phyloP scores from a whole-genome alignment of 495 filamentous ascomycete genomes.

The Penicillium robsamsonii region DNA sequence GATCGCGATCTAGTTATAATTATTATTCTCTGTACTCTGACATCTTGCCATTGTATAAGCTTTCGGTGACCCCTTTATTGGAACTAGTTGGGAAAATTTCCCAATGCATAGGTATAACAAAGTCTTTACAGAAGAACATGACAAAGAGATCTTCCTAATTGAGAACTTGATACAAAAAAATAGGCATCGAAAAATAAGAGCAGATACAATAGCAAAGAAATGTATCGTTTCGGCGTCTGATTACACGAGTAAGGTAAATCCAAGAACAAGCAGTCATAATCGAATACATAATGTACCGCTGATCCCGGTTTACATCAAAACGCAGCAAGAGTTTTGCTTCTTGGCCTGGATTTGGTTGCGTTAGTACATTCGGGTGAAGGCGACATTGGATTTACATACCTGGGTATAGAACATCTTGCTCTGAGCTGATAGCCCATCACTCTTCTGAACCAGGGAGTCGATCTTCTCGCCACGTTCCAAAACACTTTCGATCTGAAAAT shows the following conservation, averaged over 20 bases:
- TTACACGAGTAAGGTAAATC: constrained; percentile 17
- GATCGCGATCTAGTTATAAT: no score
- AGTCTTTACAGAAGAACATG: background rate
- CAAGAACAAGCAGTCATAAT: constrained; percentile 1
- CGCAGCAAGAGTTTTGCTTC: constrained; percentile 94
- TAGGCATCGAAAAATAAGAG: constrained; percentile 40
- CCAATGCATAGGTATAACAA: background rate
- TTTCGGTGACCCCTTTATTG: background rate
- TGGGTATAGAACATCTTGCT: constrained; percentile 95
- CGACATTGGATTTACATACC: constrained; percentile 38
- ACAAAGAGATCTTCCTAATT: constrained; percentile 1
- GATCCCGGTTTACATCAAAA: constrained; percentile 59
- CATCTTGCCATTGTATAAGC: no score
- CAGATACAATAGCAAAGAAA: constrained; percentile 5
- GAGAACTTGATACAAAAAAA: constrained; percentile 6
- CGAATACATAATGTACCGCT: background rate
- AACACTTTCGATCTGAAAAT: constrained; percentile 66
- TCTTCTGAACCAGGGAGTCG: constrained; percentile 84
- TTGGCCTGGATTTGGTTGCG: constrained; percentile 60
- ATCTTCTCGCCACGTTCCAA: constrained; percentile 86
- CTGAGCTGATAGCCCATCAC: constrained; percentile 78
- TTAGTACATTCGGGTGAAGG: background rate
- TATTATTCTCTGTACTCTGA: no score
- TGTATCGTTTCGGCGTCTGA: constrained; percentile 13
- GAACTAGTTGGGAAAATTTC: background rate